These are phyloP conservation scores for Torrubiellomyces zombiae DNA, from an alignment of 2,329 filamentous ascomycete genomes.

Conservation along the genomic window DNA sequence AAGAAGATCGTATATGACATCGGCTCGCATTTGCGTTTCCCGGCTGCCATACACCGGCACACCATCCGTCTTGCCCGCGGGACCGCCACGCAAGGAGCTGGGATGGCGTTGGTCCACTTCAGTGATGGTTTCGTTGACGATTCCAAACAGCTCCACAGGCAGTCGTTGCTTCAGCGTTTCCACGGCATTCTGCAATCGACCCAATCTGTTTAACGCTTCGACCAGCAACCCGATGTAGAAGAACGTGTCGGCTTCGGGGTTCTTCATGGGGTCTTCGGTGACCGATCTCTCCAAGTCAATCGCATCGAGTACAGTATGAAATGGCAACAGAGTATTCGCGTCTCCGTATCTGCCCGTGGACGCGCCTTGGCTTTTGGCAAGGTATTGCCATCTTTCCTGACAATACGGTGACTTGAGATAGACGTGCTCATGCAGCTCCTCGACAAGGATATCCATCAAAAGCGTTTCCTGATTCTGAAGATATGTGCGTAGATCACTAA, in stretches of 20 bases:
- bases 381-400: slow-evolving; percentile 82
- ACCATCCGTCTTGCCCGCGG: slow-evolving; percentile 34
- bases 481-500: slow-evolving; percentile 74
- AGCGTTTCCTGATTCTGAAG: slow-evolving; percentile 84
- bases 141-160: slow-evolving; percentile 81
- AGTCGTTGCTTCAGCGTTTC: slow-evolving; percentile 84
- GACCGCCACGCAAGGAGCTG: slow-evolving; percentile 53
- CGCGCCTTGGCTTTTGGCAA: slow-evolving; percentile 49
- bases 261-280: slow-evolving; percentile 77
- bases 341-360: slow-evolving; percentile 32
- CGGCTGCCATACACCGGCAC: slow-evolving; percentile 48
- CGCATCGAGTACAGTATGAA: slow-evolving; percentile 41
- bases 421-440: slow-evolving; percentile 90
- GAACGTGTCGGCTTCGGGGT: slow-evolving; percentile 90
- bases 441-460: slow-evolving; percentile 86
- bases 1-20: slow-evolving; percentile 79
- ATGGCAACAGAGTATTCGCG: slow-evolving; percentile 29
- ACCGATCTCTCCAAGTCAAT: slow-evolving; percentile 45
- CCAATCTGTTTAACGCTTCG: slow-evolving; percentile 80
- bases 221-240: slow-evolving; percentile 79
- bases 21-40: slow-evolving; percentile 60
- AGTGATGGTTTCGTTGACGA: slow-evolving; percentile 87
- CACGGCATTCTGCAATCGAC: slow-evolving; percentile 68
- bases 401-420: slow-evolving; percentile 98
- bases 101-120: slow-evolving; percentile 89